phyloP scores from a whole-genome alignment of 176 grass and related monocot genomes.

The Carex kokanica region DNA sequence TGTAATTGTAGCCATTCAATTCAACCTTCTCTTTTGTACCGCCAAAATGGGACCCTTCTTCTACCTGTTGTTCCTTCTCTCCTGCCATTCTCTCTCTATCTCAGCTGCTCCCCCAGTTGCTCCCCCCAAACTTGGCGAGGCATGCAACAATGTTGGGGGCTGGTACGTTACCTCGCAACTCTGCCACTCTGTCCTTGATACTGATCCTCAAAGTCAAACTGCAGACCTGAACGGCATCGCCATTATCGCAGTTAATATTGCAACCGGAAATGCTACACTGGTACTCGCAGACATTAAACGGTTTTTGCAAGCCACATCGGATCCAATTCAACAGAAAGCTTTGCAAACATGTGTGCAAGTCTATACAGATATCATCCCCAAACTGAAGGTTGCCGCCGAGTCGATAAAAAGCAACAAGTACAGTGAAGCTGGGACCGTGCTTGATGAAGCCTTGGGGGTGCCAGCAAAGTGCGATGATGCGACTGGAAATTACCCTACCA shows the following conservation, averaged over 20 bases:
- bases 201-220: neutral
- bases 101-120: neutral
- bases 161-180: neutral
- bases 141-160: neutral
- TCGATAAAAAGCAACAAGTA: neutral
- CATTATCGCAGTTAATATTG: neutral
- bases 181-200: neutral
- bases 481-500: neutral
- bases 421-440: neutral
- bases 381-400: neutral
- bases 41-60: constrained; percentile 4
- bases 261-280: neutral
- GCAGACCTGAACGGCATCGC: neutral
- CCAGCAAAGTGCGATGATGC: neutral
- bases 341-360: neutral
- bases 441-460: neutral
- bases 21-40: neutral
- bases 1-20: neutral
- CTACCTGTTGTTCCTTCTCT: neutral
- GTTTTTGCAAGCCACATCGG: neutral
- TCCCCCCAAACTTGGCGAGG: neutral
- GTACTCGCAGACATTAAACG: neutral
- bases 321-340: neutral
- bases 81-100: neutral
- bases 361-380: constrained; percentile 5